phyloP scores from a whole-genome alignment of 2,329 filamentous ascomycete genomes.

The Cercospora beticola region DNA sequence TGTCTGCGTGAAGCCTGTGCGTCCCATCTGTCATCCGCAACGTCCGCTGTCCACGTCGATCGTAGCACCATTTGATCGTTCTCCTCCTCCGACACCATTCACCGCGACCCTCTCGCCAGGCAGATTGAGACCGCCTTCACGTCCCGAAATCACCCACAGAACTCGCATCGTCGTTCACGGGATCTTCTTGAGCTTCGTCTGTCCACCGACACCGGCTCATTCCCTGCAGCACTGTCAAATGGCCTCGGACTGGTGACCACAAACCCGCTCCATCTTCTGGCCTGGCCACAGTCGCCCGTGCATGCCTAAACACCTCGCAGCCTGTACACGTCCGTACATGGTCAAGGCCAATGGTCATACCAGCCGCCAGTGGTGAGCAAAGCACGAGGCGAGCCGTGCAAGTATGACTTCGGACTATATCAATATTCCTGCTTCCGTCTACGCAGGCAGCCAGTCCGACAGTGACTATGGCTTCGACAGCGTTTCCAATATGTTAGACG shows the following conservation, averaged over 20 bases:
- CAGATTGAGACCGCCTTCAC: no score
- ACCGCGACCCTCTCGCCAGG: background rate
- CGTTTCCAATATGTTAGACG: constrained; percentile 27
- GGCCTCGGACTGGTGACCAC: background rate
- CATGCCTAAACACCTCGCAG: background rate
- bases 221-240: background rate
- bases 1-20: background rate
- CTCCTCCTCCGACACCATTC: background rate
- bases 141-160: background rate
- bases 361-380: background rate
- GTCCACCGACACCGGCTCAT: background rate
- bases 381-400: background rate
- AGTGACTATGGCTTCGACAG: constrained; percentile 34
- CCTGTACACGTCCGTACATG: background rate
- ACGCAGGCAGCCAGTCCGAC: constrained; percentile 31
- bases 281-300: background rate
- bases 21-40: background rate
- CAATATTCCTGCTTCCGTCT: constrained; percentile 28
- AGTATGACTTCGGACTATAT: constrained; percentile 24
- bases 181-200: background rate
- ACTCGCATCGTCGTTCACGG: background rate
- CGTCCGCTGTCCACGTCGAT: background rate
- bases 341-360: background rate
- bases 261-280: background rate
- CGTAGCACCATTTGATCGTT: background rate